A percentile compares a stretch with the other conserved stretches of the same genome.
phyloP scores from a whole-genome alignment of 441 rosid genomes.

The Mallotus japonicus region DNA sequence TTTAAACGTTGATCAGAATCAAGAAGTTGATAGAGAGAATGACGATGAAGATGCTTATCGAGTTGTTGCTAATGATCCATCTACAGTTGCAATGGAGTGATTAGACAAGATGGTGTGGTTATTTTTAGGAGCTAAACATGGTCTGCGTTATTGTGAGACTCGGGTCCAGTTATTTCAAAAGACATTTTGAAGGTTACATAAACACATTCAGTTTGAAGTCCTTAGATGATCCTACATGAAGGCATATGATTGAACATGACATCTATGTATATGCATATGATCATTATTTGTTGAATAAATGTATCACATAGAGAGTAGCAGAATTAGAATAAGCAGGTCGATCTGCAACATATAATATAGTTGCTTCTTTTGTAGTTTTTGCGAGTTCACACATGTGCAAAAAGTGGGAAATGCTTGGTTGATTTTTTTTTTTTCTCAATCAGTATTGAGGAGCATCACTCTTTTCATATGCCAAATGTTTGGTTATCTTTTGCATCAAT shows the following conservation, averaged over 20 bases:
- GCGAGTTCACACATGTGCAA: constrained; percentile 21
- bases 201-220: constrained; percentile 16
- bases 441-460: constrained; percentile 19
- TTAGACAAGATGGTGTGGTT: neutral
- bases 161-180: constrained; percentile 12
- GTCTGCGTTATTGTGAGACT: constrained; percentile 11
- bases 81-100: constrained; percentile 37
- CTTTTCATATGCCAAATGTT: neutral
- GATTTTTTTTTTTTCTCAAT: constrained; percentile 16
- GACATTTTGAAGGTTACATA: neutral
- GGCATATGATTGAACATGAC: constrained; percentile 13
- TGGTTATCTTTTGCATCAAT: neutral
- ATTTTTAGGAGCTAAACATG: constrained; percentile 13
- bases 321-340: constrained; percentile 28
- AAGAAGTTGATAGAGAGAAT: constrained; percentile 32
- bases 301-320: constrained; percentile 13
- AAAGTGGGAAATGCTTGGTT: constrained; percentile 17
- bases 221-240: constrained; percentile 4
- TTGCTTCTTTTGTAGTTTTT: neutral
- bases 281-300: constrained; percentile 33
- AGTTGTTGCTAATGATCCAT: constrained; percentile 34
- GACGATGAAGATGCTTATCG: constrained; percentile 30
- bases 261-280: constrained; percentile 21
- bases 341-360: constrained; percentile 16
- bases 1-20: constrained; percentile 34